Evolutionary conservation across 2,329 filamentous ascomycete genomes (phyloP).

Genomic region (Neopestalotiopsis sp.): DNA sequence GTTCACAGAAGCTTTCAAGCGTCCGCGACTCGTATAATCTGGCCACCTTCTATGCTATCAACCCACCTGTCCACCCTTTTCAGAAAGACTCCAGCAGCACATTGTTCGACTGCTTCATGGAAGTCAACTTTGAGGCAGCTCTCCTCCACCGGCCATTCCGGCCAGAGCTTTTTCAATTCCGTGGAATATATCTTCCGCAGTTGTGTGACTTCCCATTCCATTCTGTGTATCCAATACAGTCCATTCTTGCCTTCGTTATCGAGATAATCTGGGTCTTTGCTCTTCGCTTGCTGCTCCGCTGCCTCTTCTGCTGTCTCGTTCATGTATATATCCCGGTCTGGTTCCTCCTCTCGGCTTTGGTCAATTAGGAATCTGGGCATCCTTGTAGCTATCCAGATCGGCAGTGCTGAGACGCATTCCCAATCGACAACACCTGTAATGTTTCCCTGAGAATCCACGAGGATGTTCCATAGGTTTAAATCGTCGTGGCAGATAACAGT

Average conservation of each 20-base stretch:
- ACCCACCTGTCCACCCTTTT: neutral
- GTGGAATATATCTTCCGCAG: constrained; percentile 39
- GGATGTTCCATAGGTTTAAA: constrained; percentile 43
- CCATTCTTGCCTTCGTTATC: constrained; percentile 43
- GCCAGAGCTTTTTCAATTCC: constrained; percentile 36
- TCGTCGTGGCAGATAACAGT: constrained; percentile 44
- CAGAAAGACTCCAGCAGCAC: neutral
- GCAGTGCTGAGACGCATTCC: constrained; percentile 47
- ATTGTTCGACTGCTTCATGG: constrained; percentile 1
- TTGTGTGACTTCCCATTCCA: constrained; percentile 45
- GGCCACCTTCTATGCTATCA: neutral
- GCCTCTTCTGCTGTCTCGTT: constrained; percentile 30
- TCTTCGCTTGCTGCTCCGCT: neutral
- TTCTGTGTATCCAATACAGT: constrained; percentile 45
- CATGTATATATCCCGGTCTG: constrained; percentile 34
- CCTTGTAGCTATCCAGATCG: constrained; percentile 41
- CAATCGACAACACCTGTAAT: constrained; percentile 47
- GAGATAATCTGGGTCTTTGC: constrained; percentile 26
- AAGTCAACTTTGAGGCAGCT: constrained; percentile 9
- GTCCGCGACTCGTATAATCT: neutral
- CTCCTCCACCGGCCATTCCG: constrained; percentile 32
- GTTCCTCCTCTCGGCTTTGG: constrained; percentile 34
- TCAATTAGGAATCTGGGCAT: constrained; percentile 24
- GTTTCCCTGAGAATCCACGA: constrained; percentile 40
- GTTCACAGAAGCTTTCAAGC: neutral